These are phyloP conservation scores for Diaporthe humulicola DNA, from an alignment of 2,329 filamentous ascomycete species.

Conservation along the genomic window DNA sequence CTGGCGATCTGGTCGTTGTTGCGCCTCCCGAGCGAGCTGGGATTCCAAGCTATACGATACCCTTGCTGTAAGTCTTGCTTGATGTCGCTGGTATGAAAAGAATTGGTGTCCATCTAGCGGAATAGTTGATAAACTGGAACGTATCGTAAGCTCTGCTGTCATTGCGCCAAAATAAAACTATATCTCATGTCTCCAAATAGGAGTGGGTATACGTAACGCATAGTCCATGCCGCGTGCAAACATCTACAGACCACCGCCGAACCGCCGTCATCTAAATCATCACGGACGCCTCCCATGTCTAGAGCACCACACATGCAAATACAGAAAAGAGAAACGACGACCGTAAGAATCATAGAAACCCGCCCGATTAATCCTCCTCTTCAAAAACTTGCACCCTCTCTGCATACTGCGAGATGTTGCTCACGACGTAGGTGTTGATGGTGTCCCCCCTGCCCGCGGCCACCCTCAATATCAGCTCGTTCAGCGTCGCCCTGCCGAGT, in stretches of 20 bases:
- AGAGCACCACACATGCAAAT: not conserved
- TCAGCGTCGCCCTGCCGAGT: slow-evolving; percentile 86
- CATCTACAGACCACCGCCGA: not conserved
- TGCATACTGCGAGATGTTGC: slow-evolving; percentile 86
- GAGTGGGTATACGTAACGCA: slow-evolving; percentile 34
- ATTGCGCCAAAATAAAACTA: slow-evolving; percentile 1
- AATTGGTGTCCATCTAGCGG: not conserved
- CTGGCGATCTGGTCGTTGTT: not conserved
- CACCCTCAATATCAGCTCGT: slow-evolving; percentile 89
- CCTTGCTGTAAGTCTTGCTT: slow-evolving; percentile 24
- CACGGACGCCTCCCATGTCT: slow-evolving; percentile 2
- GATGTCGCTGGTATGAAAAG: not conserved
- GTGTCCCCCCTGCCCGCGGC: slow-evolving; percentile 86
- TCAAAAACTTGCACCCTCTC: slow-evolving; percentile 87
- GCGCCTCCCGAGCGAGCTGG: not conserved
- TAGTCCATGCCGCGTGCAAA: slow-evolving; percentile 24
- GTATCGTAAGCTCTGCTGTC: not conserved
- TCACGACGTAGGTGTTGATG: slow-evolving; percentile 83
- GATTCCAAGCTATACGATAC: slow-evolving; percentile 24
- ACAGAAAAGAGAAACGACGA: not conserved
- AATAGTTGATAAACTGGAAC: not conserved
- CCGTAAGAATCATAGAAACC: not conserved
- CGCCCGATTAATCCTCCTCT: slow-evolving; percentile 55
- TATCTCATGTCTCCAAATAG: slow-evolving; percentile 18
- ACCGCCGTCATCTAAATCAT: not conserved